A percentile compares a stretch with the other conserved stretches of the same genome.
phyloP scores from a whole-genome alignment of 2,329 filamentous ascomycete species.

The Colletotrichum ledebouriae region DNA sequence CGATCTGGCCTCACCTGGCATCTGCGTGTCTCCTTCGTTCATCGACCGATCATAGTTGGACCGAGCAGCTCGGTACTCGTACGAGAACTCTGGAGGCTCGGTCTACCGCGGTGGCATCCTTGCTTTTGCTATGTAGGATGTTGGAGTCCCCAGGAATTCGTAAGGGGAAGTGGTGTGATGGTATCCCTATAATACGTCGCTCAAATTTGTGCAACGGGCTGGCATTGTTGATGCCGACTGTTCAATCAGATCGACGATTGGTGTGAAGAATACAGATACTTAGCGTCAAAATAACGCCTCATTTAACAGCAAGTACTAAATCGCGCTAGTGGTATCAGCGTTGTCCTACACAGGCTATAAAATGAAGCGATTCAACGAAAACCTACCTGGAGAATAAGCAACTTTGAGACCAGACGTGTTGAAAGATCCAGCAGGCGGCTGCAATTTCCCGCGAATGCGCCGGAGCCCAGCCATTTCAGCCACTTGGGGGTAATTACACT shows the following conservation, averaged over 20 bases:
- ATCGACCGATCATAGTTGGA: conserved; percentile 10
- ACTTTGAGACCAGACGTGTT: not conserved
- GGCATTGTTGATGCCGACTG: too few relatives aligned
- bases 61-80: conserved; percentile 12
- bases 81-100: not conserved
- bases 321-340: too few relatives aligned
- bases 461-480: not conserved
- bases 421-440: not conserved
- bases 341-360: too few relatives aligned
- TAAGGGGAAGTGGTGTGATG: not conserved
- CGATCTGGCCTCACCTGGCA: conserved; percentile 6
- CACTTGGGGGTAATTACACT: too few relatives aligned
- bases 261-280: too few relatives aligned
- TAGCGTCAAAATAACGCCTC: too few relatives aligned
- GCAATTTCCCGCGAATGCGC: too few relatives aligned
- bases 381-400: not conserved
- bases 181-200: not conserved
- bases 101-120: not conserved
- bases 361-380: not conserved
- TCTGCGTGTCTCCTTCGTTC: not conserved
- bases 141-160: not conserved
- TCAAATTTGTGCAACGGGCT: not conserved
- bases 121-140: not conserved
- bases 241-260: too few relatives aligned
- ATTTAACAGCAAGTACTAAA: too few relatives aligned